Base-by-base conservation (phyloP, 768 basidiomycete species). In the Xerocomellus dryophilus region DNA sequence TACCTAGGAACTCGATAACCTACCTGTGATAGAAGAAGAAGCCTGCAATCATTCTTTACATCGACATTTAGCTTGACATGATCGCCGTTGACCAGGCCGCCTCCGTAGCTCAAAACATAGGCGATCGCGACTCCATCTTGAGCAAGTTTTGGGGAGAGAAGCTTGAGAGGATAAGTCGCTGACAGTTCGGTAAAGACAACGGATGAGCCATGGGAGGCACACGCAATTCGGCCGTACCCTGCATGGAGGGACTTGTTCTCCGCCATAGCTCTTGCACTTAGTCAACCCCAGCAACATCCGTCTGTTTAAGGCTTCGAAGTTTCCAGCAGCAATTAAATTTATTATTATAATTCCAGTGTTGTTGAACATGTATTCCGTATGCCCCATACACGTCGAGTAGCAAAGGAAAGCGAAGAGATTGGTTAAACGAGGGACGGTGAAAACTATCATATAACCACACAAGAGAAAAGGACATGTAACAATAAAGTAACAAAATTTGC, bases 41-140 rank as follows among this genome's bases (percentile, higher is more conserved):
- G 79, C 11, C 70, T 77, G 27, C 82, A 79, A 15, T 74, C 78
- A 29, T 72, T 66, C 39, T 79, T 78, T 12, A 94, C 80, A 35
- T 83, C 71, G 21, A 88, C 81, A n/a, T 70, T 61, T 12, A 98
- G 67, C 41, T 78, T 69, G 47, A 97, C 74, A 25, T 76, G 70
- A 73, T 98, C 95, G 0, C 93, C 93, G 6, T 86, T 84, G 35
- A 98, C 89, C 10, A 98, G 78, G 3, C 95, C 95, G 11, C 95
- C 95, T 0, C 95, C 95, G 61, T 98, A 98, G 34, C 83, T 85
- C 53, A 98, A 68, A 17, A 90, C 75, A 61, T 97, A 98, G 17
- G 83, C 84, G 46, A 90, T 72, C 10, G 82, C 88, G 31, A 91
- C 76, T 5, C 74, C 69, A 29, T 75, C 71, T 36, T 73, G 71